phyloP scores from a whole-genome alignment of 1,139 yeast genomes.

The Pichia sp. region DNA sequence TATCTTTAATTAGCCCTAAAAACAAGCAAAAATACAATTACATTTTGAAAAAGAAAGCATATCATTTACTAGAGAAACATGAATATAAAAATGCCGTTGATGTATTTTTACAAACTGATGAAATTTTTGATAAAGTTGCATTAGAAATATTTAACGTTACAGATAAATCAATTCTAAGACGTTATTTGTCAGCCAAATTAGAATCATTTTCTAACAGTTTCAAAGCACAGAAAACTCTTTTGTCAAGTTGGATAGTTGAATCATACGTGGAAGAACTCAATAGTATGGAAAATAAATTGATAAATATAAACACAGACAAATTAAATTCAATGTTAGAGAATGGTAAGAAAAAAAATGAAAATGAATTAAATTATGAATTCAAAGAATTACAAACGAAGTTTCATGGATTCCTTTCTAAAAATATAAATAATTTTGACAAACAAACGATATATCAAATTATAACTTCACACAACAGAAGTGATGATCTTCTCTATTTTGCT shows the following conservation, averaged over 20 bases:
- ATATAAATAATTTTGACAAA: constrained; percentile 49
- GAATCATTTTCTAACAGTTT: constrained; percentile 32
- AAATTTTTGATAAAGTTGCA: constrained; percentile 68
- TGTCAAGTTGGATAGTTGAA: constrained; percentile 84
- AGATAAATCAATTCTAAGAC: constrained; percentile 42
- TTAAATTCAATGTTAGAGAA: constrained; percentile 1
- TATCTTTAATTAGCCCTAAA: constrained; percentile 30
- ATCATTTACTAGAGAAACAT: constrained; percentile 37
- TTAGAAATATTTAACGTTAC: constrained; percentile 48
- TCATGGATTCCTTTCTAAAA: constrained; percentile 45
- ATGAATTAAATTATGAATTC: constrained; percentile 9
- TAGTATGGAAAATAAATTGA: constrained; percentile 37
- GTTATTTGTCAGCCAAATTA: constrained; percentile 53
- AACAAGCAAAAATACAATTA: constrained; percentile 43
- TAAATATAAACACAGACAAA: constrained; percentile 1
- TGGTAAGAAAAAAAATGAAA: constrained; percentile 18
- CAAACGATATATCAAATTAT: constrained; percentile 69
- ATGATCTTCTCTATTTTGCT: constrained; percentile 63
- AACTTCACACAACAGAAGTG: constrained; percentile 55
- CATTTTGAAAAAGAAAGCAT: constrained; percentile 61
- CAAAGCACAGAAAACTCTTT: constrained; percentile 50
- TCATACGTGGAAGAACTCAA: constrained; percentile 48
- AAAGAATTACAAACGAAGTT: constrained; percentile 34
- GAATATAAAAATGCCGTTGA: constrained; percentile 49
- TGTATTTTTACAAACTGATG: constrained; percentile 56